A percentile compares a stretch with the other conserved stretches of the same genome.
Evolutionary conservation across 169 alveolate genomes (phyloP).

Genomic region (Cryptosporidium baileyi): DNA sequence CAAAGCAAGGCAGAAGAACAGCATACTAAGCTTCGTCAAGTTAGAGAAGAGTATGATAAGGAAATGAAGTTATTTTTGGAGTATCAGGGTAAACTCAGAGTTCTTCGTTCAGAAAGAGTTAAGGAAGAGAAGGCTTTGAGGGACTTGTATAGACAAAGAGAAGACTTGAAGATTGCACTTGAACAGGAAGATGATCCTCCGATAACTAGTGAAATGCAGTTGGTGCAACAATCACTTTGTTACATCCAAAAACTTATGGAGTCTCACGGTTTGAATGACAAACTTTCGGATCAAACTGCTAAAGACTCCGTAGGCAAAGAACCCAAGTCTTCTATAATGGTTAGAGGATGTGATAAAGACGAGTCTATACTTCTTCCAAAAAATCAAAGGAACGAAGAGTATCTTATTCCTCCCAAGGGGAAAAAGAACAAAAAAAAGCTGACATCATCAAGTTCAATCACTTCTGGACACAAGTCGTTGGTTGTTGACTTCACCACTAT

Average conservation of each 20-base stretch:
- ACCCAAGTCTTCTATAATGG: not conserved
- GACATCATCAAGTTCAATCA: not conserved
- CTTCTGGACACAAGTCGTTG: not conserved
- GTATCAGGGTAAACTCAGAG: slow-evolving; percentile 33
- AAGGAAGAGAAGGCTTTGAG: slow-evolving; percentile 53
- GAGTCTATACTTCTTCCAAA: slow-evolving; percentile 59
- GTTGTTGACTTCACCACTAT: slow-evolving; percentile 59
- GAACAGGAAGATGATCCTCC: slow-evolving; percentile 69
- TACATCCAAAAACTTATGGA: slow-evolving; percentile 53
- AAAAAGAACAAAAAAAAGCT: slow-evolving; percentile 30
- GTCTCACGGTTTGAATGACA: slow-evolving; percentile 27
- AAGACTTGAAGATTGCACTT: slow-evolving; percentile 40
- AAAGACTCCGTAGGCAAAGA: too few relatives aligned
- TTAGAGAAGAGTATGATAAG: slow-evolving; percentile 43
- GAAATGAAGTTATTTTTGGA: slow-evolving; percentile 61
- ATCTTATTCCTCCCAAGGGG: slow-evolving; percentile 54
- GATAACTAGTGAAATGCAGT: slow-evolving; percentile 44
- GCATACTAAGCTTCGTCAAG: slow-evolving; percentile 37
- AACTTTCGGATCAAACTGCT: not conserved
- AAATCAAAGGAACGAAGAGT: slow-evolving; percentile 63
- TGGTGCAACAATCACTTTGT: slow-evolving; percentile 47
- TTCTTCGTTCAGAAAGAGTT: slow-evolving; percentile 36
- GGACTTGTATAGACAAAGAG: slow-evolving; percentile 61
- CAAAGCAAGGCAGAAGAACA: slow-evolving; percentile 65
- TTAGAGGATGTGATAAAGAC: slow-evolving; percentile 52